Evolutionary conservation across 306 rosid genomes (phyloP), one percentile per base, ranked within the genome.

Genomic region (Prunus dulcis): DNA sequence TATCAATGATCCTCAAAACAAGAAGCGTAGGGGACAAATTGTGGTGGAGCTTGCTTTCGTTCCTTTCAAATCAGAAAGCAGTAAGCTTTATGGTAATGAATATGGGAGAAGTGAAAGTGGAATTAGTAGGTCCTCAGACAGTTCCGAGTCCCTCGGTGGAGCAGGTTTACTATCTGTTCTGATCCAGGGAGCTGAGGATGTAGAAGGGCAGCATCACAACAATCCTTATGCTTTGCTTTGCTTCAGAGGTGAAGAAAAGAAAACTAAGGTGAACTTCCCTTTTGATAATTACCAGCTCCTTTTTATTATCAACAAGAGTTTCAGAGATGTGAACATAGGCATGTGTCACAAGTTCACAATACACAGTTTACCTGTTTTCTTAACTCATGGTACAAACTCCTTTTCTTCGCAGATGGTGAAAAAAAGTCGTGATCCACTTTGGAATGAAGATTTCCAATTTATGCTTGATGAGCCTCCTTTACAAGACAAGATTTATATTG

Each of bases 391-490:
- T 56, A 1, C 10, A n/a, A 7, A 18, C 8, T 27, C 0, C 2
- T 62, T 45, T 18, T 68, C 49, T 73, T 12, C 52, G 56, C 86
- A 95, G 98, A 84, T 66, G 83, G 76, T 95, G 3, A 88, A 72
- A 85, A 90, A 87, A 84, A 84, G 89, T 49, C 98, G 97, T 3
- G 78, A 89, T 73, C 98, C 97, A 0, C 80, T 63, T 30, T 95
- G 98, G 98, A 90, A 88, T 38, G 98, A 95, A 85, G 97, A 92
- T 67, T 92, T 90, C 77, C 86, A 88, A 20, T 95, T 90, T 69
- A 85, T 95, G 97, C 91, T 92, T 11, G 97, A 95, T 79, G 96
- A 92, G 84, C 86, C 97, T 85, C 98, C 98, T 61, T 78, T 83
- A 30, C 79, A 84, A 45, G 97, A 92, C 75, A 95, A 95, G 88